Evolutionary conservation across 2,329 filamentous ascomycete genomes (phyloP).

Genomic region (Sordariomycetes sp.): DNA sequence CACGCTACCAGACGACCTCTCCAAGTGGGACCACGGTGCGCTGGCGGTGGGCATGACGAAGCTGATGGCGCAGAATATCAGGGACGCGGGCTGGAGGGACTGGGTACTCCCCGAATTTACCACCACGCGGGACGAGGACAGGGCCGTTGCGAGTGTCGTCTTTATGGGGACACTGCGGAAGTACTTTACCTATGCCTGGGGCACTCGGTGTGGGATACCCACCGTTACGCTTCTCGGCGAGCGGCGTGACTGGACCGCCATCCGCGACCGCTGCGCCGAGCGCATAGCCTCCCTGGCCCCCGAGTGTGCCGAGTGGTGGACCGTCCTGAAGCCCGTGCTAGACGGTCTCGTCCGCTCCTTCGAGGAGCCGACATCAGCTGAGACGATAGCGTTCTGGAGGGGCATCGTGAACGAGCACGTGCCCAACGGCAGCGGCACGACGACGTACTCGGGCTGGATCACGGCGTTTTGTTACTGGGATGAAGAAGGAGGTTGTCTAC

Average conservation of each 20-base stretch:
- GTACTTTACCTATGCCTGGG: conserved; percentile 26
- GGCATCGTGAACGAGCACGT: conserved; percentile 21
- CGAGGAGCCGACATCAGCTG: conserved; percentile 18
- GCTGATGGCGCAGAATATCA: conserved; percentile 24
- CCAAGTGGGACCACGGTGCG: conserved; percentile 9
- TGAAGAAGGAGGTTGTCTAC: conserved; percentile 15
- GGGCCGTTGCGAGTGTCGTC: conserved; percentile 25
- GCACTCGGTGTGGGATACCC: conserved; percentile 29
- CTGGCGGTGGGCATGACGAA: conserved; percentile 21
- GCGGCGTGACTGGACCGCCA: conserved; percentile 3
- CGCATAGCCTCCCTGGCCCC: conserved; percentile 26
- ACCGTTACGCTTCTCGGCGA: conserved; percentile 36
- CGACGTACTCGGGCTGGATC: conserved; percentile 31
- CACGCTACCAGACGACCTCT: background rate
- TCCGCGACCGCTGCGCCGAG: conserved; percentile 24
- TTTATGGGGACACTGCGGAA: conserved; percentile 37
- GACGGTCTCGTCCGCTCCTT: conserved; percentile 28
- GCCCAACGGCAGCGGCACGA: conserved; percentile 17
- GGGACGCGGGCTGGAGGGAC: conserved; percentile 21
- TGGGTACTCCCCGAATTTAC: conserved; percentile 39
- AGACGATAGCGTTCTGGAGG: conserved; percentile 26
- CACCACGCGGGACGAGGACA: conserved; percentile 32
- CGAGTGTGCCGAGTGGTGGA: conserved; percentile 23
- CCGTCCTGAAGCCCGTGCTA: conserved; percentile 29
- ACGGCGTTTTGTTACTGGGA: conserved; percentile 32